Conservation (phyloP, 768 basidiomycete genomes). For the Pleurotus citrinopileatus region DNA sequence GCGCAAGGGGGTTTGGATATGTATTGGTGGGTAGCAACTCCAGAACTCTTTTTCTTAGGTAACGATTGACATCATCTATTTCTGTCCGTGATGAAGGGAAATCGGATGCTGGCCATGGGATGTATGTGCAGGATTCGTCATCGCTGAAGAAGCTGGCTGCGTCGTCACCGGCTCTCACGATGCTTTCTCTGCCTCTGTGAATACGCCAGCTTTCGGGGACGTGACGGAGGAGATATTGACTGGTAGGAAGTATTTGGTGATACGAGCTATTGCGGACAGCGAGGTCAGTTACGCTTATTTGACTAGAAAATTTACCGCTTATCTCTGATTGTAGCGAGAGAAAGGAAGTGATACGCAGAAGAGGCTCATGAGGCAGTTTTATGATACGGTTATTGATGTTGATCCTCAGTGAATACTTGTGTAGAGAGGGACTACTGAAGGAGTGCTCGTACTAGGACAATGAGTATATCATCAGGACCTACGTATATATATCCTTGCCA, state of each 20-base stretch:
- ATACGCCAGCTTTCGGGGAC: slow-evolving; percentile 46
- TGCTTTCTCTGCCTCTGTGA: slow-evolving; percentile 34
- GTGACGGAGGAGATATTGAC: slow-evolving; percentile 68
- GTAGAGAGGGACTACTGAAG: neutral
- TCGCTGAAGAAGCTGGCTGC: slow-evolving; percentile 87
- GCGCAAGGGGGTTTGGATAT: slow-evolving; percentile 87
- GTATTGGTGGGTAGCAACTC: slow-evolving; percentile 64
- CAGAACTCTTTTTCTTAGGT: neutral
- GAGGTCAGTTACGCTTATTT: slow-evolving; percentile 16
- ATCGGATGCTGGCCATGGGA: slow-evolving; percentile 87
- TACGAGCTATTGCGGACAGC: slow-evolving; percentile 69
- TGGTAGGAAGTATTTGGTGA: slow-evolving; percentile 79
- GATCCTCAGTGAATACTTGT: slow-evolving; percentile 45
- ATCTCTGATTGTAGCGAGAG: slow-evolving; percentile 52
- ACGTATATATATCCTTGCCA: too few species aligned
- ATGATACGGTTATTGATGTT: slow-evolving; percentile 74
- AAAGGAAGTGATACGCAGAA: slow-evolving; percentile 69
- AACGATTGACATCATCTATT: neutral
- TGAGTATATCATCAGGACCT: too few species aligned
- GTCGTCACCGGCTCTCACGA: slow-evolving; percentile 70
- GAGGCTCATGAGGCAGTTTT: slow-evolving; percentile 82
- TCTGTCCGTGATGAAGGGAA: slow-evolving; percentile 58
- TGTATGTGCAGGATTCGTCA: slow-evolving; percentile 88
- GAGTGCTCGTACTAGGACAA: neutral
- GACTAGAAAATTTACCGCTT: too few species aligned